These are phyloP conservation scores for Serendipita indica DNA, from an alignment of 768 basidiomycete genomes.

Conservation along the genomic window DNA sequence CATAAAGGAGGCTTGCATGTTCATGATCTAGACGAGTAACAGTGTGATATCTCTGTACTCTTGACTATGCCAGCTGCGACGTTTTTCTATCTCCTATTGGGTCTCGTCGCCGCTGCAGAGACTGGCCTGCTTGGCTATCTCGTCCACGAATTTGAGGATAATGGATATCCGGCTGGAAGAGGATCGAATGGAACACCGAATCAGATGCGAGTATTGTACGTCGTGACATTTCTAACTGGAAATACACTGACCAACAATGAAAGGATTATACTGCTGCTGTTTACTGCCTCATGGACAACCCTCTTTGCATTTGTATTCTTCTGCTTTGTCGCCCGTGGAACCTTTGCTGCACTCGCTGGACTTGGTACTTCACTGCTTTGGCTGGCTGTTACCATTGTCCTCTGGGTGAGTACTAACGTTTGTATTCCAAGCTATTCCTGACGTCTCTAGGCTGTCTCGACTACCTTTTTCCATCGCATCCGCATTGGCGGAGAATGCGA, in stretches of 20 bases:
- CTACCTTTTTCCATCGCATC: slow-evolving; percentile 3
- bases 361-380: slow-evolving; percentile 9
- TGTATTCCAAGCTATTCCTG: neutral
- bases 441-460: neutral
- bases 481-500: slow-evolving; percentile 7
- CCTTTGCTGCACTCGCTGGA: slow-evolving; percentile 9
- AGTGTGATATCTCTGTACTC: no score
- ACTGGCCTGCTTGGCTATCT: slow-evolving; percentile 11
- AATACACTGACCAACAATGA: neutral
- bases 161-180: slow-evolving; percentile 11
- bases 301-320: neutral
- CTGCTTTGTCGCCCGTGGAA: neutral
- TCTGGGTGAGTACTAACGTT: slow-evolving; percentile 1
- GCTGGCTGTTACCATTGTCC: slow-evolving; percentile 10
- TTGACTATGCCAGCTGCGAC: neutral
- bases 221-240: neutral
- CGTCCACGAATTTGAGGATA: slow-evolving; percentile 9
- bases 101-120: slow-evolving; percentile 11
- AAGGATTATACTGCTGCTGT: slow-evolving; percentile 7
- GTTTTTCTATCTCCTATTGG: slow-evolving; percentile 11
- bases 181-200: slow-evolving; percentile 7
- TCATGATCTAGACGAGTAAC: no score
- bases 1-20: no score
- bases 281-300: slow-evolving; percentile 9
- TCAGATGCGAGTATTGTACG: slow-evolving; percentile 7